Evolutionary conservation across 2,329 filamentous ascomycete genomes (phyloP).

Genomic region (Venturia carpophila): DNA sequence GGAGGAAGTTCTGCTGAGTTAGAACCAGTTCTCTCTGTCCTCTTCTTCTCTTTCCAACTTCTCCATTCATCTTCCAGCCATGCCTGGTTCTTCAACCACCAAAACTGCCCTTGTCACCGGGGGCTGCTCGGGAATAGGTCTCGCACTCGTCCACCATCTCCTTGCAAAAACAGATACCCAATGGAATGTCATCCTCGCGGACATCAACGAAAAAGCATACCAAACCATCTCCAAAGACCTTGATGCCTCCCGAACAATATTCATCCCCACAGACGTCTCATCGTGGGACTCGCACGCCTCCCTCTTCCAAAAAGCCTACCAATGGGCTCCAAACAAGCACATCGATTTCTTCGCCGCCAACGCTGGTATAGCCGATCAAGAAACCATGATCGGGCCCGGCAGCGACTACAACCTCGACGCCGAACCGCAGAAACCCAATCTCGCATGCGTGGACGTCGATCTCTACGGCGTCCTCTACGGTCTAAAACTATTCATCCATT

Average conservation of each 20-base stretch:
- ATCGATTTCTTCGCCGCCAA: constrained; percentile 16
- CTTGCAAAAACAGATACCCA: constrained; percentile 21
- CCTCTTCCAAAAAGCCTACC: constrained; percentile 6
- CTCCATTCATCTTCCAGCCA: not conserved
- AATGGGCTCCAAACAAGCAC: constrained; percentile 1
- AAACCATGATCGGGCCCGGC: not conserved
- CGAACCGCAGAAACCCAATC: constrained; percentile 11
- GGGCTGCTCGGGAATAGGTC: constrained; percentile 33
- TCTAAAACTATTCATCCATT: not conserved
- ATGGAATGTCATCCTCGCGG: constrained; percentile 5
- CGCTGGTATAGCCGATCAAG: constrained; percentile 11
- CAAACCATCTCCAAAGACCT: not conserved
- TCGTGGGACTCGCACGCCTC: constrained; percentile 1
- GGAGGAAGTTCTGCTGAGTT: not conserved
- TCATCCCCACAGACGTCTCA: constrained; percentile 10
- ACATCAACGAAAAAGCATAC: constrained; percentile 8
- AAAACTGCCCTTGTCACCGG: constrained; percentile 29
- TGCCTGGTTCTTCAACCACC: not conserved
- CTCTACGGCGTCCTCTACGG: not conserved
- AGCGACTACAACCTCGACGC: not conserved
- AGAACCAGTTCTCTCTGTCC: not conserved
- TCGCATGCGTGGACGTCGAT: constrained; percentile 8
- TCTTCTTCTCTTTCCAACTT: not conserved
- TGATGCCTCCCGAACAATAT: not conserved
- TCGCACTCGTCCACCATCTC: constrained; percentile 30